These are phyloP conservation scores for Clarireedia hainanense DNA, from an alignment of 2,329 filamentous ascomycete species.

Conservation along the genomic window DNA sequence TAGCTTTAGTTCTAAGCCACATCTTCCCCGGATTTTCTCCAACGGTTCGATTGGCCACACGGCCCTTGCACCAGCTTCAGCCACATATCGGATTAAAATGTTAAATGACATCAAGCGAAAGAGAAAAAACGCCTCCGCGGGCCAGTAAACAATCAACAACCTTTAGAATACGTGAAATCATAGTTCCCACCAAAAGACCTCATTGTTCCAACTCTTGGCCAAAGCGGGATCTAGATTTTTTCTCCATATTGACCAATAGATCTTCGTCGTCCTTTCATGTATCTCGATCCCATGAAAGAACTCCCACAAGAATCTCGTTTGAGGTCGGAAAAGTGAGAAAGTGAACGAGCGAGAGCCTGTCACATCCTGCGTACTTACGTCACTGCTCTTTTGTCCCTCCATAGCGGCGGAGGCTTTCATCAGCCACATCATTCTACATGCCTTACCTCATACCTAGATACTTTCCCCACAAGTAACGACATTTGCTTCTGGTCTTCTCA, in stretches of 20 bases:
- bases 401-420: not conserved
- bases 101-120: too few relatives aligned
- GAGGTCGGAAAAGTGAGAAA: too few relatives aligned
- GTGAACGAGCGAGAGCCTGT: too few relatives aligned
- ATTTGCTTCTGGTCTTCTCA: not conserved
- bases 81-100: not conserved
- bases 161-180: not conserved
- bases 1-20: too few relatives aligned
- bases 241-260: not conserved
- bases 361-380: not conserved
- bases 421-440: not conserved
- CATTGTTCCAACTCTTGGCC: slow-evolving; percentile 5
- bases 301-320: too few relatives aligned
- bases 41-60: not conserved
- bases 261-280: not conserved
- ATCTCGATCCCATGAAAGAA: not conserved
- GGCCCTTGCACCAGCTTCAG: not conserved
- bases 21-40: not conserved
- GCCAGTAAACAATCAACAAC: not conserved
- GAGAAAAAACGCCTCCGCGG: too few relatives aligned
- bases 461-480: not conserved
- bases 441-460: not conserved
- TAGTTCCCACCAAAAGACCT: not conserved
- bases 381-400: not conserved
- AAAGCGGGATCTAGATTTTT: not conserved